Evolutionary conservation across 2,329 filamentous ascomycete species (phyloP), one percentile per base, ranked within the genome.

Genomic region (Fulvia fulva): DNA sequence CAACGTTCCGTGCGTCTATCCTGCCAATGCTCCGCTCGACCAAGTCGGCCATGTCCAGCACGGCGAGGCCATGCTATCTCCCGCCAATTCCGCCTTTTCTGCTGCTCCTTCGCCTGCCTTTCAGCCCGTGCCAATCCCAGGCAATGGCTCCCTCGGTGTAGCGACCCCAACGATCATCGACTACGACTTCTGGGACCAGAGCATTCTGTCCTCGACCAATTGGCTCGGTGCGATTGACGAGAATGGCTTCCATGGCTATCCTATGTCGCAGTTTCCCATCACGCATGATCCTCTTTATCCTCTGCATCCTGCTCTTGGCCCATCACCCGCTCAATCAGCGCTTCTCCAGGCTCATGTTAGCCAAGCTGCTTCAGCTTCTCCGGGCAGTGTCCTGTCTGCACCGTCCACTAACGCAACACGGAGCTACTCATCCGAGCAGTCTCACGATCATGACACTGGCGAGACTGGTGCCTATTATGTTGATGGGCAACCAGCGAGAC

Each of bases 1-100:
- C 11, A 57, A 51, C 9, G 30, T 63, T 11, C 51, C 59, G 26
- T 72, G 70, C 53, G 28, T 56, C n/a, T 70, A 70, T 53, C 67
- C 69, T 12, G 21, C n/a, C 37, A 34, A 46, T 53, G 57, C 37
- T 62, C 65, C 50, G 59, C 57, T 58, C 25, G n/a, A 44, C 46
- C 8, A 25, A 12, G 19, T 45, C 16, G 30, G 26, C n/a, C 22
- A 56, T 21, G 34, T 5, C 14, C 54, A 51, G n/a, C 16, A 32
- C 19, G 41, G 23, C n/a, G 21, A 47, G 44, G 11, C 19, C 11
- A 22, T 19, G 5, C n/a, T n/a, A n/a, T n/a, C n/a, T n/a, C n/a
- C n/a, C n/a, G n/a, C n/a, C n/a, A n/a, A n/a, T n/a, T n/a, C n/a
- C n/a, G n/a, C n/a, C n/a, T n/a, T n/a, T n/a, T n/a, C n/a, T n/a